Evolutionary conservation across 2,329 filamentous ascomycete genomes (phyloP).

Genomic region (Epichloe uncinata): DNA sequence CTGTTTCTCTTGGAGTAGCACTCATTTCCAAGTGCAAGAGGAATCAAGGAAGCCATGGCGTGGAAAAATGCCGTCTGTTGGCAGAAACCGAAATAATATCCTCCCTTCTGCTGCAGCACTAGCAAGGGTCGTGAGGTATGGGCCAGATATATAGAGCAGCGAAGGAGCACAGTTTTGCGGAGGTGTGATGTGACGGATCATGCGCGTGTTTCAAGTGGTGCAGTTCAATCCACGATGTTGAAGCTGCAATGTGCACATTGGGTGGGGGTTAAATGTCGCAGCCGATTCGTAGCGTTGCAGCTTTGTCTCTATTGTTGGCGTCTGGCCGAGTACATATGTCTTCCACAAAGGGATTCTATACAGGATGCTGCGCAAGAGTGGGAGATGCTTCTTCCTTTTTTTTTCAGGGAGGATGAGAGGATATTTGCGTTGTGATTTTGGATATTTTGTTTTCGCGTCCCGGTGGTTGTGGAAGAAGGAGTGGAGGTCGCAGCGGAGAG

Average conservation of each 20-base stretch:
- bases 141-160: neutral
- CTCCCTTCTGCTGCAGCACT: neutral
- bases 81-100: neutral
- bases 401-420: too few relatives aligned
- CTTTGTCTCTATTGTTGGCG: neutral
- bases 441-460: neutral
- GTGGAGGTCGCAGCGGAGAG: neutral
- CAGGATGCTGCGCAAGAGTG: too few relatives aligned
- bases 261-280: neutral
- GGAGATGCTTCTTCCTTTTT: too few relatives aligned
- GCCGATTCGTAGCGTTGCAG: constrained; percentile 1
- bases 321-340: neutral
- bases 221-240: neutral
- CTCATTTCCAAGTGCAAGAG: constrained; percentile 15
- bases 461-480: neutral
- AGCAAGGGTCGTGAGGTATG: neutral
- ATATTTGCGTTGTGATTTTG: neutral
- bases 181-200: constrained; percentile 1
- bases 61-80: neutral
- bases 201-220: constrained; percentile 6
- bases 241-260: neutral
- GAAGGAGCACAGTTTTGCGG: neutral
- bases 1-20: neutral
- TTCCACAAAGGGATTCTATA: neutral
- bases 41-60: constrained; percentile 19